Conservation (phyloP, 345 rosid species). For the Gynandropsis gynandra region DNA sequence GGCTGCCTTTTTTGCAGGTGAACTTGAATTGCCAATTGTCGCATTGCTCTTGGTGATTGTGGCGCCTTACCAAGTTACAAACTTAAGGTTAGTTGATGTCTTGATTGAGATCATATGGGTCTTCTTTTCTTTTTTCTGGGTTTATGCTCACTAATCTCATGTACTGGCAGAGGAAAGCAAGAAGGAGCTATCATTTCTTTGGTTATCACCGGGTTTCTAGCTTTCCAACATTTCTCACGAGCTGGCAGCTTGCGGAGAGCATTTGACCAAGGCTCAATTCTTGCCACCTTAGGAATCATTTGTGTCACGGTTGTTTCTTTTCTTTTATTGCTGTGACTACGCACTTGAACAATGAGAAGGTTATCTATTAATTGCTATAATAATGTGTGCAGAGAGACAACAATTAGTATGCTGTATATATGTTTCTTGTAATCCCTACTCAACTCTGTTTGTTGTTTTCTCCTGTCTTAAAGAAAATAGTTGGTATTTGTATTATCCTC, state of each 20-base stretch:
- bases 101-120: conserved; percentile 3
- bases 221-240: conserved; percentile 82
- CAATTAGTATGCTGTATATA: conserved; percentile 17
- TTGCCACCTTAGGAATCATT: conserved; percentile 64
- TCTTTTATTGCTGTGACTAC: conserved; percentile 26
- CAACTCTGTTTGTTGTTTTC: conserved; percentile 5
- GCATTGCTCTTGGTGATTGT: conserved; percentile 65
- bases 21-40: conserved; percentile 79
- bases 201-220: conserved; percentile 59
- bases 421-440: conserved; percentile 7
- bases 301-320: conserved; percentile 43
- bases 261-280: conserved; percentile 68
- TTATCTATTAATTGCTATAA: conserved; percentile 28
- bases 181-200: conserved; percentile 57
- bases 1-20: conserved; percentile 39
- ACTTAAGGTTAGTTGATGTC: conserved; percentile 42
- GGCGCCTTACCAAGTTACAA: conserved; percentile 61
- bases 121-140: conserved; percentile 6
- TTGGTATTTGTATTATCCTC: conserved; percentile 4
- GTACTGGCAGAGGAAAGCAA: conserved; percentile 57
- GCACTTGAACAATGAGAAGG: conserved; percentile 9
- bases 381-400: conserved; percentile 14
- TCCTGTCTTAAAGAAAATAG: conserved; percentile 8
- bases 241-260: conserved; percentile 55
- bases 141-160: conserved; percentile 13